Percentiles rank a stretch among this genome's conserved stretches.
Conservation (phyloP, 2,329 filamentous ascomycete genomes). For the Cryphonectria radicalis region DNA sequence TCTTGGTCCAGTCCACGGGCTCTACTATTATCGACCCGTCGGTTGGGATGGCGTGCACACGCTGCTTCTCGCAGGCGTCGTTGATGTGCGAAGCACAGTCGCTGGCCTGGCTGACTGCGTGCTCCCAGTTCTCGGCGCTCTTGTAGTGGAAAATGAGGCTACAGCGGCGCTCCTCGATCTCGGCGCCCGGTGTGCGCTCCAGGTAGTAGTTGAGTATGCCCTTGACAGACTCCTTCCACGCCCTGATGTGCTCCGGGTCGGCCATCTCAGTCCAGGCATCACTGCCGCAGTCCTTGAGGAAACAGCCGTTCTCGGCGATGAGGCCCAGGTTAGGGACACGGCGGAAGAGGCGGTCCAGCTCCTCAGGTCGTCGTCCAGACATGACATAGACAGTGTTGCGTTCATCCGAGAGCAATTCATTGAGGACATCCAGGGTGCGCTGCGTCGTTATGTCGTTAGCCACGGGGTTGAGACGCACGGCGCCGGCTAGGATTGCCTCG, state of each 20-base stretch:
- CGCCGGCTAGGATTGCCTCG: slow-evolving; percentile 13
- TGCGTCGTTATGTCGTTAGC: slow-evolving; percentile 41
- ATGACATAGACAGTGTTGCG: slow-evolving; percentile 91
- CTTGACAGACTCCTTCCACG: slow-evolving; percentile 84
- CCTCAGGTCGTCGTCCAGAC: slow-evolving; percentile 85
- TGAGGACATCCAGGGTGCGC: slow-evolving; percentile 80
- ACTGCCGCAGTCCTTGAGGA: slow-evolving; percentile 72
- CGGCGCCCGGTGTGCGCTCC: slow-evolving; percentile 85
- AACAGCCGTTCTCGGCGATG: slow-evolving; percentile 94
- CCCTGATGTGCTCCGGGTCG: slow-evolving; percentile 68
- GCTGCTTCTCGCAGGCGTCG: slow-evolving; percentile 82
- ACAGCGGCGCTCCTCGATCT: slow-evolving; percentile 89
- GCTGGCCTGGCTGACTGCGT: slow-evolving; percentile 77
- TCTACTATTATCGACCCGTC: slow-evolving; percentile 85
- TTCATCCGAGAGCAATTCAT: slow-evolving; percentile 78
- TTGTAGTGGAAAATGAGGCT: slow-evolving; percentile 91
- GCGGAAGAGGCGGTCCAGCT: slow-evolving; percentile 84
- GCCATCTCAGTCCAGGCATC: slow-evolving; percentile 79
- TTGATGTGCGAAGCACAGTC: slow-evolving; percentile 96
- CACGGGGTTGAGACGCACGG: slow-evolving; percentile 1
- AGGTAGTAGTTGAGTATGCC: slow-evolving; percentile 87
- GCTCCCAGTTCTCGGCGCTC: slow-evolving; percentile 75
- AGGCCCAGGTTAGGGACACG: slow-evolving; percentile 82
- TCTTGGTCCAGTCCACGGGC: slow-evolving; percentile 85
- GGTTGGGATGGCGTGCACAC: slow-evolving; percentile 80